These are phyloP conservation scores for Boletus barrowsii DNA, from an alignment of 768 basidiomycete genomes.

Conservation along the genomic window DNA sequence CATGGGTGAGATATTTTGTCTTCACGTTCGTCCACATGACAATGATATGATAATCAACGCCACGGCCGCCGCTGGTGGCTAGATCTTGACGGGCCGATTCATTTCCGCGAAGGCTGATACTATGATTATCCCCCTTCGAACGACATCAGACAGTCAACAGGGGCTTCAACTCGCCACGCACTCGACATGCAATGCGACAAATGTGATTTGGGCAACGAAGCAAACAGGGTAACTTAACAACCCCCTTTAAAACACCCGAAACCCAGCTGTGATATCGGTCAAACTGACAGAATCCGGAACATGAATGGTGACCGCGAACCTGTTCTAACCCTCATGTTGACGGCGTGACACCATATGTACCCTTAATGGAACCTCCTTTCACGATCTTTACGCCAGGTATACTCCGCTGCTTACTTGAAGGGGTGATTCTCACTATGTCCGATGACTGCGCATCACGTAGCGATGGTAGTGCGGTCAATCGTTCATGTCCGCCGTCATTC, in stretches of 20 bases:
- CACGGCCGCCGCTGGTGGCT: neutral
- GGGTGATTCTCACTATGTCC: constrained; percentile 10
- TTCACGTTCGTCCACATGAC: neutral
- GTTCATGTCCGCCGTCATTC: neutral
- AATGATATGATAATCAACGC: neutral
- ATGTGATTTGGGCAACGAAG: constrained; percentile 5
- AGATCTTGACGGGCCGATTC: constrained; percentile 9
- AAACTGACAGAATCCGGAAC: neutral
- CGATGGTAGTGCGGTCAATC: neutral
- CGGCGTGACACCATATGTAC: constrained; percentile 4
- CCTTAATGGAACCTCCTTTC: constrained; percentile 20
- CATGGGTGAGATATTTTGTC: neutral
- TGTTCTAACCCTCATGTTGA: constrained; percentile 6
- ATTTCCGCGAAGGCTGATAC: constrained; percentile 21
- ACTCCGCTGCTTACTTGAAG: constrained; percentile 24
- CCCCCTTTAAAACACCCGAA: constrained; percentile 1
- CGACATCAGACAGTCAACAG: neutral
- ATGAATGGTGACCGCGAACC: neutral
- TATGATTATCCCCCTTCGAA: neutral
- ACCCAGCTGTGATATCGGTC: constrained; percentile 5
- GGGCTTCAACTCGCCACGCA: neutral
- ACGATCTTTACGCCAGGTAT: constrained; percentile 34
- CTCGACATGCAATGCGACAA: neutral
- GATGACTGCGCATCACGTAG: constrained; percentile 10
- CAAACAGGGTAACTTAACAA: neutral